Evolutionary conservation across 441 rosid species (phyloP).

Genomic region (Corymbia citriodora): DNA sequence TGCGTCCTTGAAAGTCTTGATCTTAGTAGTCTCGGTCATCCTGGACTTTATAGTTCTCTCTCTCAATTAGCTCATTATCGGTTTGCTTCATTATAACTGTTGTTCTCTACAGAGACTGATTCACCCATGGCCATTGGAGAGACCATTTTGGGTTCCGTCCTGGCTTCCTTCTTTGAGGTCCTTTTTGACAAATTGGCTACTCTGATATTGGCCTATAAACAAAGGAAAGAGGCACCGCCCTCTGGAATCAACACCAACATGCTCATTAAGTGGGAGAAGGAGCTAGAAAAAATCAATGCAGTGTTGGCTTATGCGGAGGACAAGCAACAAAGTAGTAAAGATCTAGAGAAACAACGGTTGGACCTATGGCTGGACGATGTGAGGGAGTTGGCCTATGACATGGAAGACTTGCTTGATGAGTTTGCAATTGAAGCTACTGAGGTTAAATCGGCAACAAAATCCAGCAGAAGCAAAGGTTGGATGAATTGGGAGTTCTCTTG

Average conservation of each 20-base stretch:
- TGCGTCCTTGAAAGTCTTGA: neutral
- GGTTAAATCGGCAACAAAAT: neutral
- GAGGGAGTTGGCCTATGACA: neutral
- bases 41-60: neutral
- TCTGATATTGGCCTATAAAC: neutral
- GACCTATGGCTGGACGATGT: neutral
- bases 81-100: neutral
- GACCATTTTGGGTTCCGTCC: neutral
- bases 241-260: fast-evolving
- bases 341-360: neutral
- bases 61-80: neutral
- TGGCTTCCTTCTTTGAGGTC: neutral
- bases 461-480: fast-evolving
- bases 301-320: neutral
- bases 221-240: neutral
- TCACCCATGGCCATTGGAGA: neutral
- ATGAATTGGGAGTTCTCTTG: neutral
- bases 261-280: neutral
- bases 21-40: neutral
- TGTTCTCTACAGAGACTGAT: neutral
- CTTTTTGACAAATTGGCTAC: neutral
- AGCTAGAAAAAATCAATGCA: neutral
- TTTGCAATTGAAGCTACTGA: neutral
- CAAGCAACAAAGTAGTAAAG: neutral
- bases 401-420: neutral